Evolutionary conservation across 306 rosid genomes (phyloP), one percentile per base, ranked within the genome.

Genomic region (Astragalus glycyphyllos): DNA sequence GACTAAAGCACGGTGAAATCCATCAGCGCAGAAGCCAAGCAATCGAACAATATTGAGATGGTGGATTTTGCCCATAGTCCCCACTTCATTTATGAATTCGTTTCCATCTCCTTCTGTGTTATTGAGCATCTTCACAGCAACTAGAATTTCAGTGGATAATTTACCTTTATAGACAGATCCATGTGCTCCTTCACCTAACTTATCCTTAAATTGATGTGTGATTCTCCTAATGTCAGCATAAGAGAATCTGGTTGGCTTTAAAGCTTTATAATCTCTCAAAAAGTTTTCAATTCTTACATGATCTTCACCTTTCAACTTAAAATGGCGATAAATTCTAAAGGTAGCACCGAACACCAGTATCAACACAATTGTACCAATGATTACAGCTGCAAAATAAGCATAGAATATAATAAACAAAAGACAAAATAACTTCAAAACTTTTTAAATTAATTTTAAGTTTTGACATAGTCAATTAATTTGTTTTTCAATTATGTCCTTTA

Each of bases 261-360:
- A 17, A 1, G 58, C 58, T 20, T 8, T 23, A 0, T 53, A 53
- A 53, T 53, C 58, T 29, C 1, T 23, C 3, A 53, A 53, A 16
- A 53, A 53, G 34, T 53, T 53, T 9, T 53, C 58, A 1, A 53
- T 23, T 23, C 58, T 53, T 23, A 77, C 76, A 32, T 58, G 44
- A 34, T 58, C 65, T 13, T 58, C 65, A 0, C 65, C 45, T 31
- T 58, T 58, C 45, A n/a, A 34, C 20, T 58, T 34, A 11, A 58
- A 58, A 58, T 58, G 7, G 26, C 0, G 20, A 58, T 34, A 7
- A 2, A 58, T 56, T 11, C 11, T 38, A 12, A 56, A n/a, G n/a
- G 5, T 53, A 1, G 55, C 55, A 49, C 55, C 26, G 23, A 49
- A 8, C 3, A 14, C 55, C 13, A 49, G 4, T 23, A 8, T 26